A percentile compares a stretch with the other conserved stretches of the same genome.
Evolutionary conservation across 176 grass and related monocot species (phyloP).

Genomic region (Avena insularis): DNA sequence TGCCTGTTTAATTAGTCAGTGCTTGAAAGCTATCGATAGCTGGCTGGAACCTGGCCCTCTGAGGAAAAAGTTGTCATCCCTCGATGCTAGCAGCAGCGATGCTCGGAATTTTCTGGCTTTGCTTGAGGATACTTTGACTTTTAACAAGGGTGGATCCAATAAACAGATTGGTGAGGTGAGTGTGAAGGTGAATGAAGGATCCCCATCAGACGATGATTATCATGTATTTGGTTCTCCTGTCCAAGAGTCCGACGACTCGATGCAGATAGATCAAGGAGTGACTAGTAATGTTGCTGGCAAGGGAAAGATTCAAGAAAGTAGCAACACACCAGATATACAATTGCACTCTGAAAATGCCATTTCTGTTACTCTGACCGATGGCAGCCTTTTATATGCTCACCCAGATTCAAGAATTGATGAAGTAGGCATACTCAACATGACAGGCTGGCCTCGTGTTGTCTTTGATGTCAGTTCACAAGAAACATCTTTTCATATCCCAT

Average conservation of each 20-base stretch:
- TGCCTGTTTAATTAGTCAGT: constrained; percentile 75
- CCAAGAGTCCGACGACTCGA: constrained; percentile 16
- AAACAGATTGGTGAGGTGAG: constrained; percentile 32
- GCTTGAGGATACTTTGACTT: constrained; percentile 62
- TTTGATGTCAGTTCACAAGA: constrained; percentile 97
- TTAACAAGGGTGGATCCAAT: constrained; percentile 44
- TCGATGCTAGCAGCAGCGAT: constrained; percentile 51
- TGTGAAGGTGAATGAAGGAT: constrained; percentile 42
- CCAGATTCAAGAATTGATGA: constrained; percentile 68
- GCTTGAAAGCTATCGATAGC: constrained; percentile 80
- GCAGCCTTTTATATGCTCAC: constrained; percentile 65
- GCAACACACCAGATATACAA: constrained; percentile 38
- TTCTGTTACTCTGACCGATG: constrained; percentile 62
- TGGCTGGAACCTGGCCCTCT: constrained; percentile 71
- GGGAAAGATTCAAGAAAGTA: constrained; percentile 49
- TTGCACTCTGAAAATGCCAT: constrained; percentile 53
- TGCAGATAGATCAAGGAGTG: constrained; percentile 49
- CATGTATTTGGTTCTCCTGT: constrained; percentile 37
- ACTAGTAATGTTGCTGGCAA: constrained; percentile 39
- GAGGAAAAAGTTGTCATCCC: constrained; percentile 51
- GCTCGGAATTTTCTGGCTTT: constrained; percentile 44
- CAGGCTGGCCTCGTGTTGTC: constrained; percentile 73
- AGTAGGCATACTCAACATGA: constrained; percentile 66
- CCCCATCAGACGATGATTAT: constrained; percentile 22
- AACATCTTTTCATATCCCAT: constrained; percentile 95